Evolutionary conservation across 495 filamentous ascomycete species (phyloP), one percentile per base, ranked within the genome.

Genomic region (Opeltia flavorubescens): DNA sequence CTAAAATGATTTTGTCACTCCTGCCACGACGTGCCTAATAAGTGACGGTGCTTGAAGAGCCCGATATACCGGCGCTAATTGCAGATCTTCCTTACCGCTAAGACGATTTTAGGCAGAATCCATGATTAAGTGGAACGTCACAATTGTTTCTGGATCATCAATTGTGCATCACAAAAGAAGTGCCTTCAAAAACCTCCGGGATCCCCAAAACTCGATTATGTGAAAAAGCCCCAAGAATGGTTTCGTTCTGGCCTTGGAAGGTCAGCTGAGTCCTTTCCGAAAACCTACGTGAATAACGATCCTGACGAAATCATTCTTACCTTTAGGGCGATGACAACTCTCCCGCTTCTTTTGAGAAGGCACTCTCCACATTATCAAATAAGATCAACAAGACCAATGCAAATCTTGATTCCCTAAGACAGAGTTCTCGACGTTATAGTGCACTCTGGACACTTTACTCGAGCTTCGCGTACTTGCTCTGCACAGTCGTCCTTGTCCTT

Each of bases 321-420:
- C 18, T 47, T 13, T 55, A 93, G 86, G 77, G 81, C 64, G 75
- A 86, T 49, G 78, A 84, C 55, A 82, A 75, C 60, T 94, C 89
- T 53, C 83, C 89, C 1, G 89, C 89, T 31, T 83, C 79, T 4
- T 98, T 96, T 56, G 91, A 98, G 63, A 94, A 87, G 66, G 76
- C 81, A 0, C 80, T 98, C 34, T 82, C 84, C 13, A 73, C 77
- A 9, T 75, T 98, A 34, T 78, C 88, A 12, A 68, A 67, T 24
- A 94, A 89, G 67, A 94, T 96, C 58, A 69, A 80, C 13, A 68
- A 76, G 39, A 74, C 79, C 26, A 81, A 78, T 50, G 60, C 78
- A 27, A 80, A 73, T 41, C 79, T 95, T 40, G 83, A 93, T 47
- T 62, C 66, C 33, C 68, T 82, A 36, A 82, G 86, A 17, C 72